A percentile compares a stretch with the other conserved stretches of the same genome.
phyloP scores from a whole-genome alignment of 2,329 filamentous ascomycete species.

The Penicillium digitatum region DNA sequence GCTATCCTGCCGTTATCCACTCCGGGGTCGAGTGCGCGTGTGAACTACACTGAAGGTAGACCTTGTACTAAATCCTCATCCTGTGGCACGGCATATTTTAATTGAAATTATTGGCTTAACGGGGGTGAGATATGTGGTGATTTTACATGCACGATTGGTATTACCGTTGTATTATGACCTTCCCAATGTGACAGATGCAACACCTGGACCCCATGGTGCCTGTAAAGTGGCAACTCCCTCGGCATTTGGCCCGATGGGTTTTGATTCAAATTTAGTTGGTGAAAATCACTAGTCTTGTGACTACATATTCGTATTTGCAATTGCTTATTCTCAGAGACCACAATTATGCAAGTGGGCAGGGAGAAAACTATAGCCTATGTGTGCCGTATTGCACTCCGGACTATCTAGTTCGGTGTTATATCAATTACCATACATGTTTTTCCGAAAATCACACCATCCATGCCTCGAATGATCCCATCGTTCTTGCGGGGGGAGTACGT shows the following conservation, averaged over 20 bases:
- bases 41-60: slow-evolving; percentile 8
- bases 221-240: slow-evolving; percentile 14
- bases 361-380: background rate
- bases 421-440: slow-evolving; percentile 4
- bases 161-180: slow-evolving; percentile 7
- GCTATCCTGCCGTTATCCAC: slow-evolving; percentile 5
- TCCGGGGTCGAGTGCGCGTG: slow-evolving; percentile 16
- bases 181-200: slow-evolving; percentile 9
- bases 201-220: slow-evolving; percentile 1
- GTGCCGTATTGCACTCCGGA: background rate
- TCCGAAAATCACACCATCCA: slow-evolving; percentile 27
- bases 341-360: background rate
- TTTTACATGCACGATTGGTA: slow-evolving; percentile 13
- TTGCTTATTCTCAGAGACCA: background rate
- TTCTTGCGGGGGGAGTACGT: slow-evolving; percentile 19
- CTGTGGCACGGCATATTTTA: background rate
- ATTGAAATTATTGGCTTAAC: background rate
- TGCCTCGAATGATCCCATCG: slow-evolving; percentile 19
- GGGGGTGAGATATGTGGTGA: slow-evolving; percentile 2
- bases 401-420: background rate
- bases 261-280: background rate
- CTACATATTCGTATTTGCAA: background rate
- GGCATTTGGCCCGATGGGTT: background rate
- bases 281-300: slow-evolving; percentile 4
- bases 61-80: background rate